Percentiles rank a stretch among this genome's conserved stretches.
Conservation (phyloP, 2,329 filamentous ascomycete genomes). For the Colletotrichum lini region DNA sequence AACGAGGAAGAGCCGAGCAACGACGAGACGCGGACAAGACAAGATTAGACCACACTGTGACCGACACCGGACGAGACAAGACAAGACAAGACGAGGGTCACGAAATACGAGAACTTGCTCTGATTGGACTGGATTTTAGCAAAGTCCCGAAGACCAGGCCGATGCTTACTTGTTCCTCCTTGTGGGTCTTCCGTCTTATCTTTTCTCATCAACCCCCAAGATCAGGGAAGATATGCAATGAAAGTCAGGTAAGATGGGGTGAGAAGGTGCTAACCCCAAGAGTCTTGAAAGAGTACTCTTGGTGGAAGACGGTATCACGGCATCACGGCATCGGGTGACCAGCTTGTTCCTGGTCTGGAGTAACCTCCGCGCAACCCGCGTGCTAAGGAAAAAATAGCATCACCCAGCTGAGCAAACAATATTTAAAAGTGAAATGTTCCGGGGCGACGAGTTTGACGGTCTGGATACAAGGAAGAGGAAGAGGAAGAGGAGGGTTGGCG, state of each 20-base stretch:
- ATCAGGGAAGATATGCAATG: neutral
- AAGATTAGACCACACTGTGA: slow-evolving; percentile 17
- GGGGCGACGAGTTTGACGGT: no score
- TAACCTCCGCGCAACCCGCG: neutral
- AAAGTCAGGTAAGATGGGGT: neutral
- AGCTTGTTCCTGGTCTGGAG: neutral
- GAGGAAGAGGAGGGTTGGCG: neutral
- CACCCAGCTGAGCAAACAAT: no score
- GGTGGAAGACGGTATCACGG: neutral
- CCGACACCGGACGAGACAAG: slow-evolving; percentile 1
- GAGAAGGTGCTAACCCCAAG: neutral
- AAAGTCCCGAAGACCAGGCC: slow-evolving; percentile 21
- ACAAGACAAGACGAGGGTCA: slow-evolving; percentile 1
- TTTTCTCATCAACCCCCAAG: neutral
- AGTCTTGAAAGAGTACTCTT: neutral
- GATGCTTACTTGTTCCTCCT: neutral
- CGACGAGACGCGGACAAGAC: slow-evolving; percentile 23
- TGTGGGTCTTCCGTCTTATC: slow-evolving; percentile 10
- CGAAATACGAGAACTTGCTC: slow-evolving; percentile 6
- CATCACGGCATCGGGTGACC: neutral
- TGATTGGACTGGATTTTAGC: slow-evolving; percentile 5
- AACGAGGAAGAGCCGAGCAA: slow-evolving; percentile 30
- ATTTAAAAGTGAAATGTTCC: no score
- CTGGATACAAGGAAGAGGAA: neutral
- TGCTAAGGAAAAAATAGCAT: neutral